Evolutionary conservation across 306 rosid genomes (phyloP).

Genomic region (Parietaria judaica): DNA sequence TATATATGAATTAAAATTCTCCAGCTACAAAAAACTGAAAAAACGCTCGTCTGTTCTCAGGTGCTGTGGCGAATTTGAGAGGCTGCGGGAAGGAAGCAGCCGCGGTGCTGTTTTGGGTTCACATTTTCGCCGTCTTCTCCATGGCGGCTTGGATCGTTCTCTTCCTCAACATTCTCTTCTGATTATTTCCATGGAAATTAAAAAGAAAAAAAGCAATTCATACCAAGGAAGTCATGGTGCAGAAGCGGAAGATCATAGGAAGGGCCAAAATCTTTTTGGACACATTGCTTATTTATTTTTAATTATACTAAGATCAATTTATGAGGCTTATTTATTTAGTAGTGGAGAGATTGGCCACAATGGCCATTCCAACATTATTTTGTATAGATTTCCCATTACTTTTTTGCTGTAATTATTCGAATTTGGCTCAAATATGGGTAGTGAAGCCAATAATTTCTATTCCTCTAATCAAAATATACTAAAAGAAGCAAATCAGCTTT

Average conservation of each 20-base stretch:
- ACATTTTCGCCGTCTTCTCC: conserved; percentile 80
- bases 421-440: too few species aligned
- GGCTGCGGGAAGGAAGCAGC: conserved; percentile 98
- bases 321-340: background rate
- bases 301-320: background rate
- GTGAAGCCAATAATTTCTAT: too few species aligned
- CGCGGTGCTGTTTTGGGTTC: conserved; percentile 91
- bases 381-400: background rate
- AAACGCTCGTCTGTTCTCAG: conserved; percentile 27
- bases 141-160: conserved; percentile 89
- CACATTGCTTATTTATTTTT: background rate
- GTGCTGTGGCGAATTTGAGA: conserved; percentile 93
- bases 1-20: too few species aligned
- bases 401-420: background rate
- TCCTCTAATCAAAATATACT: too few species aligned
- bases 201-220: background rate
- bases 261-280: background rate
- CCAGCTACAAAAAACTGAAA: background rate
- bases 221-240: background rate
- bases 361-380: background rate
- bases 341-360: background rate
- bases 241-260: background rate
- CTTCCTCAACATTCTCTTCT: conserved; percentile 68
- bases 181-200: conserved; percentile 3
- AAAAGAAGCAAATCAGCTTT: too few species aligned